Percentiles rank a stretch among this genome's conserved stretches.
These are phyloP conservation scores for Flaveria ramosissima DNA, from an alignment of 129 eudicot genomes.

Conservation along the genomic window DNA sequence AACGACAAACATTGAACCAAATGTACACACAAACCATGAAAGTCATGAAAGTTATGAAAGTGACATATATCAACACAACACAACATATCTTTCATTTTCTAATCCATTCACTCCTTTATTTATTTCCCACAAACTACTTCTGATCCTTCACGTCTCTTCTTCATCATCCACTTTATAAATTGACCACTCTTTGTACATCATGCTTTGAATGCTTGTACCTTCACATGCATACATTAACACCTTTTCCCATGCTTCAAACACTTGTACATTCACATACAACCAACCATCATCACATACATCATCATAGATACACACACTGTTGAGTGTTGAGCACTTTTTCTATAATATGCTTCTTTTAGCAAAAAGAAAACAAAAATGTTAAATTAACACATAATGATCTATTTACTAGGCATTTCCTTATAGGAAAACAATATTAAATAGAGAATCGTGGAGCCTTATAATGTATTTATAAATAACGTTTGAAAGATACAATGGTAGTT, in stretches of 20 bases:
- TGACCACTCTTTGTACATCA: conserved; percentile 30
- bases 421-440: too few relatives aligned
- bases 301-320: background rate
- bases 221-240: background rate
- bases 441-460: too few relatives aligned
- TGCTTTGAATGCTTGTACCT: conserved; percentile 31
- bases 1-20: conserved; percentile 20
- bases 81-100: conserved; percentile 33
- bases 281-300: background rate
- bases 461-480: too few relatives aligned
- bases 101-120: conserved; percentile 27
- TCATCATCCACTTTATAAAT: conserved; percentile 31
- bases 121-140: conserved; percentile 37
- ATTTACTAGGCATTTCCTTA: too few relatives aligned
- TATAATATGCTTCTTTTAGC: too few relatives aligned
- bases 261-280: background rate
- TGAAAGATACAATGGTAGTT: too few relatives aligned
- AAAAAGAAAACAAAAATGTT: too few relatives aligned
- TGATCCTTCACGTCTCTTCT: conserved; percentile 44
- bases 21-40: conserved; percentile 29
- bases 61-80: conserved; percentile 27
- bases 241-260: conserved; percentile 2
- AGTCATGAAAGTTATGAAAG: conserved; percentile 12
- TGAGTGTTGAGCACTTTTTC: background rate
- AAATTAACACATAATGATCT: too few relatives aligned